Base-by-base conservation (phyloP, 495 filamentous ascomycete genomes). In the Poronia punctata region DNA sequence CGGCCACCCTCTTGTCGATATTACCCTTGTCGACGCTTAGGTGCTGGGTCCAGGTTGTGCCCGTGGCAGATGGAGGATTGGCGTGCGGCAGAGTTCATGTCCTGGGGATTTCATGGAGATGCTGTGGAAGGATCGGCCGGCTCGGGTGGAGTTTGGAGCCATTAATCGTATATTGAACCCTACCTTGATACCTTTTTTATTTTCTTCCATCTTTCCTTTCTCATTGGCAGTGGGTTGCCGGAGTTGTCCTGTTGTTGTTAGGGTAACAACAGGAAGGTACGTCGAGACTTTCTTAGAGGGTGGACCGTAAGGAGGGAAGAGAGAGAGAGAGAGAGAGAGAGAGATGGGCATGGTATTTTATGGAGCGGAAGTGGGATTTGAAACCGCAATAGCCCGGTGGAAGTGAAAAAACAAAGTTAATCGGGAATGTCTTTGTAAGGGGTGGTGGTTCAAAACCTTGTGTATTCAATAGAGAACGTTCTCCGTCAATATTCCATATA, bases 391-490 rank as follows among this genome's bases (percentile, higher is more conserved):
- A 33, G 40, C 20, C 22, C 8, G 23, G 18, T 36, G 40, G 35
- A 36, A 32, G 35, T 4, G 40, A 29, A 43, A 43, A 36, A 32
- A 43, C 24, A 26, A 35, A 28, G 29, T 36, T 17, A 27, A 7
- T 27, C 7, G 7, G 37, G 29, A 22, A 30, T 45, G 28, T 35
- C 30, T 46, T 37, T 25, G 46, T 48, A 43, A 40, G 45, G 43
- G 25, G 49, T 19, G 52, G 43, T 47, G 28, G 41, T 45, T 38
- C 26, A 38, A n/a, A n/a, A 32, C 49, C 35, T 47, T 41, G 38
- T 56, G 52, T 56, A 56, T 52, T 40, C 52, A 56, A 56, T 56
- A 56, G 49, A 56, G 37, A 44, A 41, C 36, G 38, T 47, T 46
- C 35, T 49, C 23, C 32, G 37, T 39, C 41, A 31, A 35, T 44